Percentiles rank a stretch among this genome's conserved stretches.
phyloP scores from a whole-genome alignment of 2,329 filamentous ascomycete genomes.

The Pseudocercospora eumusae region DNA sequence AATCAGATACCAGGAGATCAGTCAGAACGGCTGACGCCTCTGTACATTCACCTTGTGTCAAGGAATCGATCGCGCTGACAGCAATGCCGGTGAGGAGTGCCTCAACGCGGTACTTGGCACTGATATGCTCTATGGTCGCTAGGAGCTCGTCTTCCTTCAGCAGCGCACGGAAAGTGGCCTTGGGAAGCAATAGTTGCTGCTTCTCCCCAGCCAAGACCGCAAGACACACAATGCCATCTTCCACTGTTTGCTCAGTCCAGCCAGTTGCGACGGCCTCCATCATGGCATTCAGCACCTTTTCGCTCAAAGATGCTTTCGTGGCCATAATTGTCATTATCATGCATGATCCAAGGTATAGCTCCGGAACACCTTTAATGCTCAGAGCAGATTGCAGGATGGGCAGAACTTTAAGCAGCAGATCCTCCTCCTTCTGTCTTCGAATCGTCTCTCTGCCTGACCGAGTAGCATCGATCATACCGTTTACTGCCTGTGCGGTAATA shows the following conservation, averaged over 20 bases:
- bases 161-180: constrained; percentile 68
- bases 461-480: constrained; percentile 75
- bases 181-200: constrained; percentile 67
- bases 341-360: constrained; percentile 83
- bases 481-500: constrained; percentile 80
- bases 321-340: constrained; percentile 87
- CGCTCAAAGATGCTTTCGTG: constrained; percentile 75
- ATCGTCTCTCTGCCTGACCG: constrained; percentile 74
- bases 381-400: constrained; percentile 77
- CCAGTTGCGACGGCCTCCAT: constrained; percentile 85
- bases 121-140: constrained; percentile 62
- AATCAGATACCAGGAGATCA: constrained; percentile 8
- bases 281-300: constrained; percentile 76
- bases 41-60: constrained; percentile 5
- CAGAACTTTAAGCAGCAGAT: constrained; percentile 67
- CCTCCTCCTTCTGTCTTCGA: constrained; percentile 78
- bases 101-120: constrained; percentile 66
- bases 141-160: constrained; percentile 64
- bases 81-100: constrained; percentile 73
- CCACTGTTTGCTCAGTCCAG: constrained; percentile 72
- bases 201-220: constrained; percentile 80
- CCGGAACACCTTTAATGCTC: constrained; percentile 71
- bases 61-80: constrained; percentile 62
- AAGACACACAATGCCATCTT: constrained; percentile 75
- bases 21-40: constrained; percentile 15